phyloP scores from a whole-genome alignment of 352 stramenopile genomes.

The Phytophthora meadii region DNA sequence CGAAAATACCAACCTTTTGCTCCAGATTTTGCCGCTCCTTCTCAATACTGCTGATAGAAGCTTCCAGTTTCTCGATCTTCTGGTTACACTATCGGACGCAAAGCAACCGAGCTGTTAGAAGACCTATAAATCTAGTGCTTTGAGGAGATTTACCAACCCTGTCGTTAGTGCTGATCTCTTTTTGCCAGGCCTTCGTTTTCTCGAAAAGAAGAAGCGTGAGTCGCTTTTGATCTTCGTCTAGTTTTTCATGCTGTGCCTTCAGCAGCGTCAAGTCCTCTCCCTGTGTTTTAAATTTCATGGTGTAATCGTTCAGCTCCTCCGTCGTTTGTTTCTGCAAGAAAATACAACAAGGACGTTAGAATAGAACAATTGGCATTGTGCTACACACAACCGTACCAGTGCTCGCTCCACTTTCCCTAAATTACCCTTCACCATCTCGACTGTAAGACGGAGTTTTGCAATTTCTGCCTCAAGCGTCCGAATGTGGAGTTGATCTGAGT shows the following conservation, averaged over 20 bases:
- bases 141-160: conserved; percentile 33
- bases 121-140: not conserved
- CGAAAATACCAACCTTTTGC: conserved; percentile 44
- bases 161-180: conserved; percentile 61
- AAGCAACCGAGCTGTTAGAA: conserved; percentile 2
- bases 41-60: conserved; percentile 32
- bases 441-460: conserved; percentile 67
- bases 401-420: conserved; percentile 52
- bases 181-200: conserved; percentile 79
- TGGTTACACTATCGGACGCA: conserved; percentile 46
- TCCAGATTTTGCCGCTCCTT: conserved; percentile 46
- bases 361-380: too few relatives aligned
- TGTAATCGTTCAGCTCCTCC: conserved; percentile 58
- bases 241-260: conserved; percentile 37
- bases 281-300: conserved; percentile 40
- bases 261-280: conserved; percentile 42
- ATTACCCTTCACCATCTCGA: conserved; percentile 68
- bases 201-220: conserved; percentile 72
- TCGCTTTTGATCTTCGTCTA: conserved; percentile 60
- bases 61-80: conserved; percentile 54
- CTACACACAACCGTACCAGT: conserved; percentile 37
- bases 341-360: too few relatives aligned
- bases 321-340: conserved; percentile 54
- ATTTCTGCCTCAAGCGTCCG: conserved; percentile 69
- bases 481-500: conserved; percentile 71